Evolutionary conservation across 805 yeast genomes (phyloP).

Genomic region (Starmera dryadoides): DNA sequence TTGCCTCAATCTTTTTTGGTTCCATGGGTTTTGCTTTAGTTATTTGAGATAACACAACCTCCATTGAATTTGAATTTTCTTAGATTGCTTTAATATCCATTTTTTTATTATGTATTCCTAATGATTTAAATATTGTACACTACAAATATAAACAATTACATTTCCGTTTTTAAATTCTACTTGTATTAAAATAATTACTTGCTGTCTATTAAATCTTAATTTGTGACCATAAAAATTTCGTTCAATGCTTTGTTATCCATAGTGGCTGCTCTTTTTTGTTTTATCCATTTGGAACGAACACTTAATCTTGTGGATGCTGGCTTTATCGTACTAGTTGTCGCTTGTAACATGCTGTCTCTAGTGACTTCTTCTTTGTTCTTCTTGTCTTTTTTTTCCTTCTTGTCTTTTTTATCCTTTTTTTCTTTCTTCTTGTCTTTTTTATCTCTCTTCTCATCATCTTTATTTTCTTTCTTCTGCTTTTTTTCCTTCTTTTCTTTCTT

Average conservation of each 20-base stretch:
- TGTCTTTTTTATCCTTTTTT: constrained; percentile 19
- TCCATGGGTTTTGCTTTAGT: constrained; percentile 33
- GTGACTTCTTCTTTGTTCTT: constrained; percentile 24
- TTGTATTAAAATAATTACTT: too few species aligned
- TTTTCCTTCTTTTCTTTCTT: constrained; percentile 19
- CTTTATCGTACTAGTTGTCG: constrained; percentile 22
- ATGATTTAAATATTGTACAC: too few species aligned
- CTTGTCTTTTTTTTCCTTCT: constrained; percentile 21
- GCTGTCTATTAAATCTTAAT: too few species aligned
- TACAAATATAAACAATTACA: too few species aligned
- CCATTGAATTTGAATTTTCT: too few species aligned
- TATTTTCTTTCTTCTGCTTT: constrained; percentile 20
- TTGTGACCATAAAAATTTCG: constrained; percentile 86
- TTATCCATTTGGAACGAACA: constrained; percentile 77
- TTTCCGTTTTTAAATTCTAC: too few species aligned
- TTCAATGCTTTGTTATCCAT: constrained; percentile 83
- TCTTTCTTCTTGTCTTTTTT: constrained; percentile 20
- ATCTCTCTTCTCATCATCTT: constrained; percentile 19
- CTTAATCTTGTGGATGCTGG: constrained; percentile 51
- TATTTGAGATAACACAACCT: constrained; percentile 14
- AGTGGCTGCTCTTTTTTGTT: constrained; percentile 85
- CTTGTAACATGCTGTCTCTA: constrained; percentile 34
- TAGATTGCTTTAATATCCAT: too few species aligned
- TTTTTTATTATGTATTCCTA: too few species aligned
- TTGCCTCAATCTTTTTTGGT: constrained; percentile 31